Evolutionary conservation across 441 rosid genomes (phyloP).

Genomic region (Jatropha podagrica): DNA sequence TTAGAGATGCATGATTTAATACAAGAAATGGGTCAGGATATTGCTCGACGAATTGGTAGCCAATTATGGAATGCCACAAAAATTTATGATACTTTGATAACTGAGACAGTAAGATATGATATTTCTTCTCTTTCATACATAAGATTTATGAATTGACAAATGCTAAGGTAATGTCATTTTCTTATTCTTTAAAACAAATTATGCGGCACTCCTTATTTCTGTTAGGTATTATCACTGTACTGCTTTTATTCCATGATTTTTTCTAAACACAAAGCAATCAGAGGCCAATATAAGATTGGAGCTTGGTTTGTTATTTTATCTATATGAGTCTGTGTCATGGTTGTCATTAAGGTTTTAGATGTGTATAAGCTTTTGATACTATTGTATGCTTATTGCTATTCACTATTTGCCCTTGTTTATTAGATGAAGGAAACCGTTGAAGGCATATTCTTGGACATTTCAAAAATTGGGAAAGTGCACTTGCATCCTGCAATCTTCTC

Average conservation of each 20-base stretch:
- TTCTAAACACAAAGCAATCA: too few species aligned
- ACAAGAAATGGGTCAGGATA: slow-evolving; percentile 43
- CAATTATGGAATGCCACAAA: slow-evolving; percentile 35
- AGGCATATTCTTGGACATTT: slow-evolving; percentile 15
- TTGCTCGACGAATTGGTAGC: slow-evolving; percentile 38
- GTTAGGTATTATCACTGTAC: too few species aligned
- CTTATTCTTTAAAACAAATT: too few species aligned
- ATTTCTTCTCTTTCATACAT: not conserved
- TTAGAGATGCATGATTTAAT: slow-evolving; percentile 24
- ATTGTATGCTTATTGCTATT: not conserved
- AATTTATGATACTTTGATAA: not conserved
- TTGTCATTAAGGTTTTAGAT: too few species aligned
- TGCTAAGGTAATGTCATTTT: too few species aligned
- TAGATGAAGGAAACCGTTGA: slow-evolving; percentile 21
- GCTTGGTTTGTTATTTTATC: too few species aligned
- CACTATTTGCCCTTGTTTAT: not conserved
- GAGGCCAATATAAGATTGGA: too few species aligned
- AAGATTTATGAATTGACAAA: too few species aligned
- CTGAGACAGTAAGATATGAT: not conserved
- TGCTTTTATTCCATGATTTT: too few species aligned
- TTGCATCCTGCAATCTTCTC: slow-evolving; percentile 13
- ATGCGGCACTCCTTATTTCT: too few species aligned
- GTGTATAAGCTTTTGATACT: not conserved
- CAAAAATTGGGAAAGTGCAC: not conserved
- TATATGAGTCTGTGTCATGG: too few species aligned